Percentiles rank a stretch among this genome's conserved stretches.
Conservation (phyloP, 345 rosid species). For the Eucalyptus erythrocorys region DNA sequence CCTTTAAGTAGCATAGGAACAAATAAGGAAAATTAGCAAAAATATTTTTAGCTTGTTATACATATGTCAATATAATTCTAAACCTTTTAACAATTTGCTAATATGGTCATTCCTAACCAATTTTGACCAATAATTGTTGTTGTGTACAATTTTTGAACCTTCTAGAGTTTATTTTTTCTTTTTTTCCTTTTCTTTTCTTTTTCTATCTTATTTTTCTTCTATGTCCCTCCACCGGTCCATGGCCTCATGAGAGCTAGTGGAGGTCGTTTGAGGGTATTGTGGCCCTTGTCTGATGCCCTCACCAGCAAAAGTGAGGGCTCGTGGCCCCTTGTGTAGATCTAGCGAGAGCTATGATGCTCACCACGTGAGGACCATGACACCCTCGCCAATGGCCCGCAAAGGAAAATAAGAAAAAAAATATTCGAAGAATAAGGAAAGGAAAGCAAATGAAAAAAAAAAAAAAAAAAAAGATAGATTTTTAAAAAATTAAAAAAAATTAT, state of each 20-base stretch:
- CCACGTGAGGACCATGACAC: no score
- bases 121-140: neutral
- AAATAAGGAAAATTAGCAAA: neutral
- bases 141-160: neutral
- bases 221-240: neutral
- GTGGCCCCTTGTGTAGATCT: neutral
- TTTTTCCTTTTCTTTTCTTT: neutral
- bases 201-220: neutral
- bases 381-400: neutral
- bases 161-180: no score
- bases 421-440: no score
- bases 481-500: no score
- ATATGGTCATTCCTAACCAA: neutral
- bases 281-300: neutral
- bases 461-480: no score
- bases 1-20: neutral
- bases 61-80: neutral
- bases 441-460: no score
- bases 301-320: rapidly evolving
- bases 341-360: no score
- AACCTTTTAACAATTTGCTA: neutral
- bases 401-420: no score
- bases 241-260: neutral
- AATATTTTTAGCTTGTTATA: neutral
- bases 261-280: neutral